A percentile compares a stretch with the other conserved stretches of the same genome.
Conservation (phyloP, 2,329 filamentous ascomycete genomes). For the Hypocreales sp. region DNA sequence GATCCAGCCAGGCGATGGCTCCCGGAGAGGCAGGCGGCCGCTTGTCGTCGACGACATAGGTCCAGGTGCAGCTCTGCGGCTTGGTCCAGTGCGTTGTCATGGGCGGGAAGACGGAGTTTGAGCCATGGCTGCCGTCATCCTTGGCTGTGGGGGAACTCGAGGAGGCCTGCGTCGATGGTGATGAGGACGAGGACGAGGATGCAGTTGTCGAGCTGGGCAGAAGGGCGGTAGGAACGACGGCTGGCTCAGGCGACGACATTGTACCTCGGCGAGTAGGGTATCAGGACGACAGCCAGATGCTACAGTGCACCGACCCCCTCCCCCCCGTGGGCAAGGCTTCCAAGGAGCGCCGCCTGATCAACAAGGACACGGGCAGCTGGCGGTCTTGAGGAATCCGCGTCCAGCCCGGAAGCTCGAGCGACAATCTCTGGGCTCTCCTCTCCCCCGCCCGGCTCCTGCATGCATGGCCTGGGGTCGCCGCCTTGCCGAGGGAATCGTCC, state of each 20-base stretch:
- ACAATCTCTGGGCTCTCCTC: neutral
- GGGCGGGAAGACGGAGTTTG: slow-evolving; percentile 13
- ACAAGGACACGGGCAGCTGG: neutral
- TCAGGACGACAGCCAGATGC: too few relatives aligned
- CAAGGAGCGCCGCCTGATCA: neutral
- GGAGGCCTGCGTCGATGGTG: slow-evolving; percentile 5
- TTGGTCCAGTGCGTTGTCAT: slow-evolving; percentile 22
- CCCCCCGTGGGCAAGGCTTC: too few relatives aligned
- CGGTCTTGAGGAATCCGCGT: neutral
- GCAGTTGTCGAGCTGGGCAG: slow-evolving; percentile 2
- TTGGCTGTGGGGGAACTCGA: neutral
- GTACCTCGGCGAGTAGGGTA: too few relatives aligned
- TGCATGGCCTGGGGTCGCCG: slow-evolving; percentile 1
- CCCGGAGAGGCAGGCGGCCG: slow-evolving; percentile 10
- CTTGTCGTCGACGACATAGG: slow-evolving; percentile 16
- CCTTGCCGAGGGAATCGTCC: too few relatives aligned
- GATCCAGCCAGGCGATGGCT: slow-evolving; percentile 20
- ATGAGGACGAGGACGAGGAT: neutral
- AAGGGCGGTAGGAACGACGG: slow-evolving; percentile 1
- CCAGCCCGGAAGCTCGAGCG: neutral
- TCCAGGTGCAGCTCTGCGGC: slow-evolving; percentile 22
- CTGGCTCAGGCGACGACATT: slow-evolving; percentile 4
- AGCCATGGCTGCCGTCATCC: slow-evolving; percentile 5
- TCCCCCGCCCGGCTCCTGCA: slow-evolving; percentile 1
- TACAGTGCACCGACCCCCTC: too few relatives aligned